Evolutionary conservation across 1,139 yeast species (phyloP), one percentile per base, ranked within the genome.

Genomic region (Yamadazyma kanchanaburiensis): DNA sequence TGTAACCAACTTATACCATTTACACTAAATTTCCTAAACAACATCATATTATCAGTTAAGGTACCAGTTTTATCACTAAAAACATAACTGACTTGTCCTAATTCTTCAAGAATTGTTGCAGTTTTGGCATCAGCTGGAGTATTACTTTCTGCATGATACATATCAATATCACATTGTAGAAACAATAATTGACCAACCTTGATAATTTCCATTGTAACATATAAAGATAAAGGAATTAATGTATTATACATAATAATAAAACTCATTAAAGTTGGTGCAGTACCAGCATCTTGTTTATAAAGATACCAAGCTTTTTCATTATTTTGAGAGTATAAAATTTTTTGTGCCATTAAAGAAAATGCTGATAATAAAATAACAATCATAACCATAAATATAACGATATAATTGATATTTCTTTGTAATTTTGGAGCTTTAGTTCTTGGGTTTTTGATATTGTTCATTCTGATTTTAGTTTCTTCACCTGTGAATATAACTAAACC

Each of bases 41-140:
- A 62, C 96, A 88, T 88, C 45, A 77, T 60, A 51, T 88, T 88
- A 48, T 88, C 96, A 0, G 99, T 94, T 38, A 94, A 69, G 0
- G 98, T 94, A 9, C 99, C 99, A 0, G 98, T 94, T 55, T 94
- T 94, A 55, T 94, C 99, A 41, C 95, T 85, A 54, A 94, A 94
- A 4, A 94, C 74, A 49, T 89, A 89, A 31, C 95, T 81, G 0
- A 94, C 97, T 53, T 94, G 99, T 3, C 99, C 99, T 45, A 94
- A 65, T 56, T 94, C 98, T 53, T 94, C 99, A 43, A 91, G 72
- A 44, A 91, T 88, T 0, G 97, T 86, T 0, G 97, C 95, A 0
- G 98, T 89, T 48, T 89, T 81, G 0, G 96, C 95, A 48, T 85
- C 95, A 26, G 95, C 94, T 0, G 96, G 96, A 0, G 96, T 91